Evolutionary conservation across 495 filamentous ascomycete genomes (phyloP).

Genomic region (Aspergillus conjunctus): DNA sequence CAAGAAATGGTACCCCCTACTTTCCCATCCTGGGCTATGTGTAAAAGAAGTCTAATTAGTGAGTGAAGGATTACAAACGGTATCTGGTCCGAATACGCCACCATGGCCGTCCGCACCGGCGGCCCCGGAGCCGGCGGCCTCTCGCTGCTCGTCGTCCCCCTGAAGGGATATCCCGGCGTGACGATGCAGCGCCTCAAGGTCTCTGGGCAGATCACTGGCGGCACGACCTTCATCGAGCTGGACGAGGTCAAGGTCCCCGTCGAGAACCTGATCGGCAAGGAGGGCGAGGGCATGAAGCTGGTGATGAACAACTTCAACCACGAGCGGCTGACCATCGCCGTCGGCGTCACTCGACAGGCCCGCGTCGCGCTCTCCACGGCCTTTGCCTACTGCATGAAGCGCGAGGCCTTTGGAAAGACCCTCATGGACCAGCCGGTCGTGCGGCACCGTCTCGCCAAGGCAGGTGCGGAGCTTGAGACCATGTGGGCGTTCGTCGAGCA

Average conservation of each 20-base stretch:
- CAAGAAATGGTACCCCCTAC: conserved; percentile 67
- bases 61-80: conserved; percentile 70
- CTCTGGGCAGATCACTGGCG: conserved; percentile 59
- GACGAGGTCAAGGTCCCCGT: conserved; percentile 72
- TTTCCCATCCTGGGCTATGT: neutral
- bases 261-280: conserved; percentile 67
- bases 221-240: conserved; percentile 76
- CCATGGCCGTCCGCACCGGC: conserved; percentile 79
- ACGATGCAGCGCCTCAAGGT: conserved; percentile 66
- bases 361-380: conserved; percentile 66
- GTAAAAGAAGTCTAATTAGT: neutral
- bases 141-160: conserved; percentile 66
- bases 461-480: conserved; percentile 67
- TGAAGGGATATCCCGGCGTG: conserved; percentile 64
- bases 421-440: conserved; percentile 76
- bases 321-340: conserved; percentile 67
- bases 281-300: conserved; percentile 71
- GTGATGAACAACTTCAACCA: conserved; percentile 89
- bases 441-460: conserved; percentile 68
- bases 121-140: conserved; percentile 62
- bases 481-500: conserved; percentile 76
- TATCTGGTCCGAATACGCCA: conserved; percentile 70
- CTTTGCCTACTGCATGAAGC: conserved; percentile 68
- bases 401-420: conserved; percentile 75
- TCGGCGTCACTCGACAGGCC: conserved; percentile 61